Conservation (phyloP, 306 rosid species). For the Calophaca sinica region DNA sequence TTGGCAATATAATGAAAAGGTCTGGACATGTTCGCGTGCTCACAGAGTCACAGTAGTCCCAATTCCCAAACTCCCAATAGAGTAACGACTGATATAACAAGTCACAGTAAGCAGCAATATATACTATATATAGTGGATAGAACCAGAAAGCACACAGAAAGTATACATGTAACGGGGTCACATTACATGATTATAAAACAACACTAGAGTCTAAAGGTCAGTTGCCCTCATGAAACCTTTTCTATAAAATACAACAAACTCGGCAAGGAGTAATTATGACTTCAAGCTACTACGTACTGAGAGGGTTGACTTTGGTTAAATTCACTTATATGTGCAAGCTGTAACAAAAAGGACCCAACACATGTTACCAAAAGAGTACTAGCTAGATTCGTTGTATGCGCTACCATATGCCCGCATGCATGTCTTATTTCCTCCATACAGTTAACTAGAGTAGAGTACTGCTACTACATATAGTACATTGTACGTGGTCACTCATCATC, state of each 20-base stretch:
- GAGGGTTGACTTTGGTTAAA: conserved; percentile 32
- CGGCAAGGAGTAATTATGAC: conserved; percentile 23
- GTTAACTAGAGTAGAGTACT: conserved; percentile 25
- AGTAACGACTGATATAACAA: no score
- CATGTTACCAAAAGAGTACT: conserved; percentile 37
- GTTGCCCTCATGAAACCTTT: conserved; percentile 10
- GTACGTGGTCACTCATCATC: conserved; percentile 24
- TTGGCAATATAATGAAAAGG: no score
- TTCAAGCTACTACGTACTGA: background rate
- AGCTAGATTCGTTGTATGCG: conserved; percentile 14
- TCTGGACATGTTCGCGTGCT: no score
- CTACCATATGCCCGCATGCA: background rate
- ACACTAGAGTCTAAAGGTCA: conserved; percentile 32
- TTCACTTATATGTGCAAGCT: conserved; percentile 38
- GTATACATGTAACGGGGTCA: conserved; percentile 32
- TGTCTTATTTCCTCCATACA: conserved; percentile 43
- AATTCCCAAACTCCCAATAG: no score
- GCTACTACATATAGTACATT: background rate
- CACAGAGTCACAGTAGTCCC: no score
- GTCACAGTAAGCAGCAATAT: no score
- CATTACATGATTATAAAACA: conserved; percentile 8
- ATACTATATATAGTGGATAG: background rate
- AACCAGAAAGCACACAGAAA: conserved; percentile 9
- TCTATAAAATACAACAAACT: conserved; percentile 18
- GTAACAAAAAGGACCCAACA: conserved; percentile 51